Base-by-base conservation (phyloP, 1,139 yeast species). In the Pichia sp. region DNA sequence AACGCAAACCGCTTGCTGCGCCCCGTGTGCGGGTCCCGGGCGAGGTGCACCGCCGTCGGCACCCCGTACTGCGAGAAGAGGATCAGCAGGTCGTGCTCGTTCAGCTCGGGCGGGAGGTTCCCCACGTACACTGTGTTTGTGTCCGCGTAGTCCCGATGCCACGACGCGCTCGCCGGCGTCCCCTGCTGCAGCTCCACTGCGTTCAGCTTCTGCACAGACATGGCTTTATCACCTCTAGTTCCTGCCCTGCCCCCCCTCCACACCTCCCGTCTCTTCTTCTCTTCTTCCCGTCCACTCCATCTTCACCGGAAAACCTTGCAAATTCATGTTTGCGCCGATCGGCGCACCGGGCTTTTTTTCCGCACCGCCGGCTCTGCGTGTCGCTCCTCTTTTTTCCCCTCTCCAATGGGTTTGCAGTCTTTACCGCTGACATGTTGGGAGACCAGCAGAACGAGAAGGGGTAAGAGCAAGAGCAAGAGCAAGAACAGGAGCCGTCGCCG, bases 61-160 rank as follows among this genome's bases (percentile, higher is more conserved):
- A 84, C 78, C 1, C 99, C 99, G 68, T 79, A 93, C 67, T 93
- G 98, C 4, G 97, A 87, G 67, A 93, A 93, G 43, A 92, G 81
- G 0, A 83, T 78, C 10, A 91, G 66, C 1, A 93, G 70, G 65
- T 93, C 98, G 46, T 84, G 83, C 64, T 88, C 96, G 9, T 81
- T 81, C 45, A 91, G 67, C 48, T 79, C 80, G 20, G 64, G 71
- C 12, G 91, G 85, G 24, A 93, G 69, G n/a, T 87, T 83, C 0
- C 96, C 95, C 34, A 92, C 82, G 61, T 71, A 80, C 2, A 84
- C 70, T 60, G 77, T 83, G 1, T 86, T 83, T 0, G 95, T 81
- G 61, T 90, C 93, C 36, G 75, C 74, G 66, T 85, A 90, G 61
- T 92, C 96, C 61, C 83, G 78, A 66, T 92, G 98, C 98, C 98